A percentile compares a stretch with the other conserved stretches of the same genome.
Evolutionary conservation across 2,329 filamentous ascomycete species (phyloP).

Genomic region (Fusarium concolor): DNA sequence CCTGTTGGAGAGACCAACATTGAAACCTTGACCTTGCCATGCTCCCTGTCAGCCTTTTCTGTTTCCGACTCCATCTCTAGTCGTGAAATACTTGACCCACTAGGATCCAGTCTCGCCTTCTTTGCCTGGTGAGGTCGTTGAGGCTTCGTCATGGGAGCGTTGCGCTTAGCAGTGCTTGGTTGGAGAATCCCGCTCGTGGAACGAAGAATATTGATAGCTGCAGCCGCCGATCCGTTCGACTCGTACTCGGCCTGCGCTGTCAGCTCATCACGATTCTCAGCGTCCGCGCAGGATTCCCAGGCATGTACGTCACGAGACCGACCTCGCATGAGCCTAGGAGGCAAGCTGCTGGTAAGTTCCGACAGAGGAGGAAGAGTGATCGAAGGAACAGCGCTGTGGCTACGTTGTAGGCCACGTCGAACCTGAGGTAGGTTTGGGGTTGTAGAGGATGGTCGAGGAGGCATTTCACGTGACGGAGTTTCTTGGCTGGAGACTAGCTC

Average conservation of each 20-base stretch:
- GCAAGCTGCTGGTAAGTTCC: conserved; percentile 63
- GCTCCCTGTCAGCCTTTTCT: conserved; percentile 44
- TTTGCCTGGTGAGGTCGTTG: conserved; percentile 60
- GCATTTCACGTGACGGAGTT: conserved; percentile 69
- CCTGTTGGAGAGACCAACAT: conserved; percentile 53
- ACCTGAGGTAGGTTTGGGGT: conserved; percentile 61
- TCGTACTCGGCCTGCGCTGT: conserved; percentile 86
- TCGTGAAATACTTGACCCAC: conserved; percentile 71
- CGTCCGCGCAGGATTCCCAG: conserved; percentile 92
- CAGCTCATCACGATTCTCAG: conserved; percentile 80
- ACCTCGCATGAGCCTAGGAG: conserved; percentile 70
- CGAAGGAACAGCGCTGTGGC: conserved; percentile 73
- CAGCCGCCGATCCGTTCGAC: conserved; percentile 80
- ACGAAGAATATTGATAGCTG: conserved; percentile 83
- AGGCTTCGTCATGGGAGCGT: conserved; percentile 58
- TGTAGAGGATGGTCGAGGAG: conserved; percentile 60
- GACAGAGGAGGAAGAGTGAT: conserved; percentile 69
- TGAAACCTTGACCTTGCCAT: conserved; percentile 54
- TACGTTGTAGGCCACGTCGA: conserved; percentile 72
- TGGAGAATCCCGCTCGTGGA: conserved; percentile 70
- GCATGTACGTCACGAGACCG: conserved; percentile 88
- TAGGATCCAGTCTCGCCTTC: conserved; percentile 70
- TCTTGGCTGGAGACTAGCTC: conserved; percentile 79
- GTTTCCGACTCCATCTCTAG: conserved; percentile 60
- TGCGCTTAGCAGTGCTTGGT: conserved; percentile 73